Base-by-base conservation (phyloP, 129 eudicot species). In the Arctium minus region DNA sequence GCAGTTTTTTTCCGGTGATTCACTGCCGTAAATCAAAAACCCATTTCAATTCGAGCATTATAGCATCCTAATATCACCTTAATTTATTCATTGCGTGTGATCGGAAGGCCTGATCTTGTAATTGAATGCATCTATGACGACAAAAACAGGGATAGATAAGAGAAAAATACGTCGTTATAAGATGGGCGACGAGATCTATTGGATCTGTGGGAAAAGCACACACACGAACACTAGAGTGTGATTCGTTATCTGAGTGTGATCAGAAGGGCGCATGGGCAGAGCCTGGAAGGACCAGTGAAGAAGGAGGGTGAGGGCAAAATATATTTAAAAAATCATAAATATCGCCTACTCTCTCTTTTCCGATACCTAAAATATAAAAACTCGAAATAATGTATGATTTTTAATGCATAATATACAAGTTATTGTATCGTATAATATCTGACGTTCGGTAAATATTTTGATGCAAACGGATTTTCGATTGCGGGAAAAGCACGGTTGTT, bases 221-320 rank as follows among this genome's bases (percentile, higher is more conserved):
- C 29, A 79, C 44, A 69, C 77, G 53, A 2, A 70, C n/a, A 30
- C 31, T 27, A 15, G 79, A 76, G 85, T 50, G 32, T 44, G 85
- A 77, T 81, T 81, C 80, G 88, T 81, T 76, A 81, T 85, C 83
- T 86, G 80, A 68, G 72, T 11, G 82, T 79, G 86, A 86, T 81
- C 85, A 76, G 85, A 76, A 64, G 75, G 30, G 15, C 76, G 74
- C 82, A 86, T 81, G 85, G 87, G 87, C 75, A 79, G 70, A 72
- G 87, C 79, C 72, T 72, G 76, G 79, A 67, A 72, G 85, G 88
- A 81, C 85, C 86, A 86, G 88, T 81, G 80, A 77, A 30, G 75
- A 84, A 8, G 79, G 3, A 18, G 73, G 33, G 27, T 38, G 67
- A 29, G 73, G 83, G 73, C 31, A 62, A 77, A 53, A 77, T 50